These are phyloP conservation scores for Alternaria sp. DNA, from an alignment of 2,329 filamentous ascomycete species.

Conservation along the genomic window DNA sequence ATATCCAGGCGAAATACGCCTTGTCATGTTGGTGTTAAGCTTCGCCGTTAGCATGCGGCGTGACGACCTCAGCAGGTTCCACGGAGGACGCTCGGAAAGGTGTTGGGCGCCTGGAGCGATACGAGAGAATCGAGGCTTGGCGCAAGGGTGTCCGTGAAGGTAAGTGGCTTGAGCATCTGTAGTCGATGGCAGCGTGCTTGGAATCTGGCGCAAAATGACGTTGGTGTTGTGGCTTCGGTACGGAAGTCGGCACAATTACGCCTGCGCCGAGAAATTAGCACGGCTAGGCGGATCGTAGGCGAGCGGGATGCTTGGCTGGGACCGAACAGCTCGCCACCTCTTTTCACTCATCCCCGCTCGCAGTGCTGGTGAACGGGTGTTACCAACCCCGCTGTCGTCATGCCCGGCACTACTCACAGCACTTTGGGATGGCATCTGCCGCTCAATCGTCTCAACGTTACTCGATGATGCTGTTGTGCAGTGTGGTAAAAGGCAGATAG, in stretches of 20 bases:
- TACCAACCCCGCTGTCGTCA: constrained; percentile 7
- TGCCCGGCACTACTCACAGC: not conserved
- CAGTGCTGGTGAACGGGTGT: not conserved
- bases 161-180: constrained; percentile 14
- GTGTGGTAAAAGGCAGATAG: not conserved
- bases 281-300: constrained; percentile 28
- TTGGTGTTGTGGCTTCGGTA: constrained; percentile 11
- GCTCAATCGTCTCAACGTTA: not conserved
- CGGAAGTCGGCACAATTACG: constrained; percentile 20
- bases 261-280: constrained; percentile 16
- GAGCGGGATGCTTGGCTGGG: constrained; percentile 14
- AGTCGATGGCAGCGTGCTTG: constrained; percentile 6
- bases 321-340: constrained; percentile 1
- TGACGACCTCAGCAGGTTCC: constrained; percentile 15
- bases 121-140: constrained; percentile 21
- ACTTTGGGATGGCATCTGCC: not conserved
- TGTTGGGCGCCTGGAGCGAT: constrained; percentile 2
- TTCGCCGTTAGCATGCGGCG: constrained; percentile 28
- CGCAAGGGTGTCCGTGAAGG: constrained; percentile 7
- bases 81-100: constrained; percentile 2
- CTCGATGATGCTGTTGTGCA: not conserved
- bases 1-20: constrained; percentile 17
- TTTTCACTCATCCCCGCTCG: not conserved
- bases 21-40: constrained; percentile 25
- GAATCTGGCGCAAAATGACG: constrained; percentile 22